Evolutionary conservation across 129 eudicot species (phyloP).

Genomic region (Escallonia herrerae): DNA sequence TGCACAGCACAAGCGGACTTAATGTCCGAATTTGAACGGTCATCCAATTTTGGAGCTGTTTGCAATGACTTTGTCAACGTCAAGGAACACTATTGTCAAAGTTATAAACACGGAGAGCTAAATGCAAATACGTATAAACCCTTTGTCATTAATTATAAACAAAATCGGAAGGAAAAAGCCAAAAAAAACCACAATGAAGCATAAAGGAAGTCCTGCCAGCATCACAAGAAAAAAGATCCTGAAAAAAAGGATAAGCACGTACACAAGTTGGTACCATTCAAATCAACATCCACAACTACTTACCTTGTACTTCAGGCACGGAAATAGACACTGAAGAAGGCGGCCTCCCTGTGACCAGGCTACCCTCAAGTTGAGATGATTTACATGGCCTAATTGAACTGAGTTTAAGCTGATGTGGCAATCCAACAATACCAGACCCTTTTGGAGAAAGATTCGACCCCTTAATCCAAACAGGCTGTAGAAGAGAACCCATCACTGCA

Average conservation of each 20-base stretch:
- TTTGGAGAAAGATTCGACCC: constrained; percentile 34
- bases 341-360: constrained; percentile 50
- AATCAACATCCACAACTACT: background rate
- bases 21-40: too few relatives aligned
- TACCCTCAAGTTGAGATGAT: constrained; percentile 42
- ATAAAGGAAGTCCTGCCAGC: background rate
- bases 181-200: background rate
- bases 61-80: too few relatives aligned
- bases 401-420: constrained; percentile 25
- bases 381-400: constrained; percentile 42
- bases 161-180: background rate
- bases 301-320: constrained; percentile 52
- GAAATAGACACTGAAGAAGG: constrained; percentile 45
- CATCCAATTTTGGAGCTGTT: too few relatives aligned
- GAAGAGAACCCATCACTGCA: constrained; percentile 53
- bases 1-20: too few relatives aligned
- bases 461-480: constrained; percentile 49
- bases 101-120: too few relatives aligned
- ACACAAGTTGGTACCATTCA: background rate
- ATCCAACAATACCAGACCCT: constrained; percentile 24
- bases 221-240: background rate
- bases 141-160: too few relatives aligned
- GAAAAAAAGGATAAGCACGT: background rate
- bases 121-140: too few relatives aligned
- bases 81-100: too few relatives aligned